Base-by-base conservation (phyloP, 768 basidiomycete genomes). In the Lentinus brumalis region DNA sequence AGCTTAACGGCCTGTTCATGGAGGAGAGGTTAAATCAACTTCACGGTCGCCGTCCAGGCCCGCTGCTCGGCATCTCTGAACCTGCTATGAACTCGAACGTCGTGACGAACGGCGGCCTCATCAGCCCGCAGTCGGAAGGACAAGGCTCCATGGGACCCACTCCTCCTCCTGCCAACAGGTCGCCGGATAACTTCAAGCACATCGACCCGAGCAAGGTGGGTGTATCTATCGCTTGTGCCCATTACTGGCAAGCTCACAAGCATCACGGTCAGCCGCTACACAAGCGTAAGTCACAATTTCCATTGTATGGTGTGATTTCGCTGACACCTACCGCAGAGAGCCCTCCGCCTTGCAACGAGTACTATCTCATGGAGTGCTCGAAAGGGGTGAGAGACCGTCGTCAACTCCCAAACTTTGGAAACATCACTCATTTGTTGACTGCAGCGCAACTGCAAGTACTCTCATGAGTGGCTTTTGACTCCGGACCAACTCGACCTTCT, bases 311-410 rank as follows among this genome's bases (percentile, higher is more conserved):
- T 46, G 12, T 7, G 30, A 15, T 8, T 15, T 26, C 3, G 41
- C 52, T 53, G 32, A 55, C 26, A 6, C 14, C 35, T 31, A 60
- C 47, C 56, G 50, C 72, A 92, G 91, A 92, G 75, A 84, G 81
- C 60, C 91, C 91, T 38, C 91, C 91, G 14, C 91, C 91, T 11
- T 92, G 91, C 78, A 93, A 92, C 67, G 90, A 92, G 74, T 83
- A 86, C 69, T 93, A 93, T 73, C 75, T 92, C 67, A 90, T 92
- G 87, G 80, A 80, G 44, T 92, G 91, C 76, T 88, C 88, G 57
- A 91, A 91, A 79, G 89, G 88, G 31, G 76, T 76, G 41, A 67
- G 75, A 58, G 31, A 26, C n/a, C n/a, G 18, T 53, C 41, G 10
- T 38, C 9, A 50, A 32, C 16, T 30, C 15, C 35, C 35, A 3